Evolutionary conservation across 805 yeast genomes (phyloP).

Genomic region (Monosporozyma aerobia): DNA sequence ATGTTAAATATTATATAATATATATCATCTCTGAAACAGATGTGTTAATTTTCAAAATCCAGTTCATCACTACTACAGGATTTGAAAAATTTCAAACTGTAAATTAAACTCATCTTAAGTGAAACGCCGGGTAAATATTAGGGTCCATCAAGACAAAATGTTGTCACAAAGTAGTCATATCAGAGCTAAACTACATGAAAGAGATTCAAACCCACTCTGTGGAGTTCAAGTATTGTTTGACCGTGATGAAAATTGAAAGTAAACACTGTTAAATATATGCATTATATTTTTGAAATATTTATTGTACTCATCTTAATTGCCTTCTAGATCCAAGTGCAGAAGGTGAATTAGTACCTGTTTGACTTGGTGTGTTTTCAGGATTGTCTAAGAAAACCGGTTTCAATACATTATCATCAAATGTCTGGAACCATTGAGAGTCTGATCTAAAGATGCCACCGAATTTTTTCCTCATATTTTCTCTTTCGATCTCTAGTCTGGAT

Average conservation of each 20-base stretch:
- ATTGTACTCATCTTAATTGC: neutral
- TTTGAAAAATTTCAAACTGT: neutral
- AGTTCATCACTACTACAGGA: neutral
- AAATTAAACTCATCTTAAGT: neutral
- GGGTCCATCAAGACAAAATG: neutral
- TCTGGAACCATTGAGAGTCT: slow-evolving; percentile 78
- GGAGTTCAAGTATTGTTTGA: neutral
- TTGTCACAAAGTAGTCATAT: neutral
- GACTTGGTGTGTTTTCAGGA: neutral
- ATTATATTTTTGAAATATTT: neutral
- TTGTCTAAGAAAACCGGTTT: slow-evolving; percentile 82
- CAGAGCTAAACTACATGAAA: no score
- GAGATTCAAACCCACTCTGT: no score
- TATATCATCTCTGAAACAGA: neutral
- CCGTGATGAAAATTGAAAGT: neutral
- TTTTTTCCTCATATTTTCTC: slow-evolving; percentile 6
- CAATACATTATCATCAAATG: slow-evolving; percentile 85
- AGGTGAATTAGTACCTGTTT: slow-evolving; percentile 2
- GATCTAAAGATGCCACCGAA: slow-evolving; percentile 21
- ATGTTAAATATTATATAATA: neutral
- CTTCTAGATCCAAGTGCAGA: slow-evolving; percentile 5
- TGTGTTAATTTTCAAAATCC: neutral
- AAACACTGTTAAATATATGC: neutral
- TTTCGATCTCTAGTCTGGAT: slow-evolving; percentile 3
- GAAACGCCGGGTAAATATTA: neutral